A percentile compares a stretch with the other conserved stretches of the same genome.
phyloP scores from a whole-genome alignment of 2,329 filamentous ascomycete species.

The Aspergillus phoenicis region DNA sequence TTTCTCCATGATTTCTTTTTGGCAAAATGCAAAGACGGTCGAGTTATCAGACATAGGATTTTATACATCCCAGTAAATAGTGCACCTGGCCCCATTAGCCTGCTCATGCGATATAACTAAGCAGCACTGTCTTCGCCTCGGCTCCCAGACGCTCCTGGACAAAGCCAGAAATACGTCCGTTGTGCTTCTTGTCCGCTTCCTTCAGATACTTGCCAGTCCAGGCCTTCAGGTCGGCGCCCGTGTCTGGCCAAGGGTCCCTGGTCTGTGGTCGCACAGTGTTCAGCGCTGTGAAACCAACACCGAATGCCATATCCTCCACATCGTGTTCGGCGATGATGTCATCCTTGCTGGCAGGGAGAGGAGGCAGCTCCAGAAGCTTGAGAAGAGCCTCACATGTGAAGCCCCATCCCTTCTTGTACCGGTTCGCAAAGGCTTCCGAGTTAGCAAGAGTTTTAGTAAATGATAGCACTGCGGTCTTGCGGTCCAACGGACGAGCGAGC shows the following conservation, averaged over 20 bases:
- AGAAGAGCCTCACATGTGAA: conserved; percentile 88
- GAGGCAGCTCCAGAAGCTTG: conserved; percentile 85
- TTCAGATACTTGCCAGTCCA: conserved; percentile 86
- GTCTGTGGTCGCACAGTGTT: conserved; percentile 80
- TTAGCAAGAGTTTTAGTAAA: conserved; percentile 90
- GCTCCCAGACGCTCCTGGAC: conserved; percentile 70
- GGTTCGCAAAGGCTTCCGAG: conserved; percentile 77
- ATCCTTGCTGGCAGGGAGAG: conserved; percentile 69
- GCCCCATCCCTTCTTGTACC: conserved; percentile 86
- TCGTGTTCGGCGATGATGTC: conserved; percentile 84
- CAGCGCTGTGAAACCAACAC: conserved; percentile 88
- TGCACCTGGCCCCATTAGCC: background rate
- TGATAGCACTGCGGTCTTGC: conserved; percentile 90
- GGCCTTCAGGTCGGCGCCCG: conserved; percentile 71
- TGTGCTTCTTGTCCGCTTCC: conserved; percentile 72
- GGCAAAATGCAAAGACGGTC: background rate
- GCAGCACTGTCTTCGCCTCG: conserved; percentile 56
- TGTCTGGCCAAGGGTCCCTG: conserved; percentile 82
- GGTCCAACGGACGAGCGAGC: conserved; percentile 81
- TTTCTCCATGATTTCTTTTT: conserved; percentile 8
- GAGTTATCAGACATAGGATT: background rate
- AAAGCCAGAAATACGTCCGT: conserved; percentile 70
- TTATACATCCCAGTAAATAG: background rate
- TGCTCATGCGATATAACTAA: conserved; percentile 49
- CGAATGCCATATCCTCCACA: conserved; percentile 92